A percentile compares a stretch with the other conserved stretches of the same genome.
Conservation (phyloP, 148 eudicot genomes). For the Polygonum maritimum region DNA sequence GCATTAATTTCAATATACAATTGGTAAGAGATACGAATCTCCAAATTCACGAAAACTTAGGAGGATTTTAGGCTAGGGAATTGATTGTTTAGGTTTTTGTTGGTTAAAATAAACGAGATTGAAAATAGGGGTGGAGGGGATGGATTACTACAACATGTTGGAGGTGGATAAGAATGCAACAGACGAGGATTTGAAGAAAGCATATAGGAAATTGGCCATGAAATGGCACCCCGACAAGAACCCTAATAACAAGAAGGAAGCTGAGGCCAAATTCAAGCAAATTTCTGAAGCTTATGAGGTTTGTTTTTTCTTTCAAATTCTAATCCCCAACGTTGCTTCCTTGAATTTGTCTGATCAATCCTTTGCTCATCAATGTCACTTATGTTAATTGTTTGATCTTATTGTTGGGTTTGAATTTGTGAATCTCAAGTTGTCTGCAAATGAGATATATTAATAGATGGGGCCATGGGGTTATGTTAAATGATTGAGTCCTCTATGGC, state of each 20-base stretch:
- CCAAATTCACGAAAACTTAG: neutral
- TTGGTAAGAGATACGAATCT: neutral
- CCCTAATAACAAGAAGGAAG: slow-evolving; percentile 55
- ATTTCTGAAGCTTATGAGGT: slow-evolving; percentile 89
- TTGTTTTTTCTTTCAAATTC: neutral
- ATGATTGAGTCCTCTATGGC: neutral
- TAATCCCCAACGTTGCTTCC: neutral
- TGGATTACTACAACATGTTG: slow-evolving; percentile 50
- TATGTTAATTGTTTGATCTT: neutral
- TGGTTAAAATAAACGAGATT: neutral
- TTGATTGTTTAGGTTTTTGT: neutral
- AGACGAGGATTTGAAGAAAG: slow-evolving; percentile 73
- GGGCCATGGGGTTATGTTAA: neutral
- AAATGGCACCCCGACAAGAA: slow-evolving; percentile 91
- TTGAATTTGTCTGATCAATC: neutral
- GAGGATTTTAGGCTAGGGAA: neutral
- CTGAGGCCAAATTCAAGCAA: slow-evolving; percentile 71
- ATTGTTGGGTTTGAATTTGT: neutral
- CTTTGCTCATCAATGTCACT: neutral
- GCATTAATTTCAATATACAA: neutral
- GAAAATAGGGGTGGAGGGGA: slow-evolving; percentile 58
- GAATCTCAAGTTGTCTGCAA: neutral
- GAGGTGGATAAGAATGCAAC: slow-evolving; percentile 50
- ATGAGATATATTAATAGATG: neutral
- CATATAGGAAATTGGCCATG: slow-evolving; percentile 74